phyloP scores from a whole-genome alignment of 2,329 filamentous ascomycete species.

The Fonsecaea erecta region DNA sequence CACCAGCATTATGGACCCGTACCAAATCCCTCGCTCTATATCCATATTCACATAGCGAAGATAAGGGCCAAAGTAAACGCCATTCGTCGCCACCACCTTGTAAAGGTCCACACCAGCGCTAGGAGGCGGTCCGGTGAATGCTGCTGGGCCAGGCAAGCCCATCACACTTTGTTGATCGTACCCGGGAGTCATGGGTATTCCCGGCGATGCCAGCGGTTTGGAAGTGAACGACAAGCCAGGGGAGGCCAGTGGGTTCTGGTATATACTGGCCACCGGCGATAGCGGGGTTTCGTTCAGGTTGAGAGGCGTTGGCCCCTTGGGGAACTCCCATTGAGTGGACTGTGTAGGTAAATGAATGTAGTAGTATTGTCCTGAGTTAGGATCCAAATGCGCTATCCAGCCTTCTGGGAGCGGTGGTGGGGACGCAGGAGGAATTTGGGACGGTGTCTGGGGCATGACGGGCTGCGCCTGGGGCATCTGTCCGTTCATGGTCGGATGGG shows the following conservation, averaged over 20 bases:
- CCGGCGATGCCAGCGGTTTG: conserved; percentile 75
- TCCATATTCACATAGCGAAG: conserved; percentile 98
- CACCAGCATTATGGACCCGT: conserved; percentile 90
- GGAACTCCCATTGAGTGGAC: conserved; percentile 98
- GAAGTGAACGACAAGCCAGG: conserved; percentile 66
- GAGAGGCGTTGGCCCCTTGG: conserved; percentile 89
- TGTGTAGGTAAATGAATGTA: conserved; percentile 96
- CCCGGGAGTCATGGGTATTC: conserved; percentile 78
- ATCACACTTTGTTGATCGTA: conserved; percentile 81
- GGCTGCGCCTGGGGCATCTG: conserved; percentile 28
- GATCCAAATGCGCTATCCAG: conserved; percentile 96
- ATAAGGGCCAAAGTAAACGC: conserved; percentile 97
- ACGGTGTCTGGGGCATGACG: conserved; percentile 37
- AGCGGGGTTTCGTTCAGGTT: conserved; percentile 80
- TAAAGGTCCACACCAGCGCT: conserved; percentile 91
- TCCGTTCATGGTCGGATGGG: conserved; percentile 37
- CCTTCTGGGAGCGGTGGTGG: conserved; percentile 94
- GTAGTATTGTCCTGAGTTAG: conserved; percentile 96
- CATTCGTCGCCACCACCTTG: conserved; percentile 89
- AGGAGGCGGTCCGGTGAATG: conserved; percentile 87
- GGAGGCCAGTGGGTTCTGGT: conserved; percentile 72
- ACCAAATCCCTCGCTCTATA: conserved; percentile 84
- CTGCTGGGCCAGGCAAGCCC: conserved; percentile 78
- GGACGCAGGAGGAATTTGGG: conserved; percentile 69
- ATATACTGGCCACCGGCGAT: conserved; percentile 78